Conservation (phyloP, 2,329 filamentous ascomycete species). For the Ophiostoma ulmi region DNA sequence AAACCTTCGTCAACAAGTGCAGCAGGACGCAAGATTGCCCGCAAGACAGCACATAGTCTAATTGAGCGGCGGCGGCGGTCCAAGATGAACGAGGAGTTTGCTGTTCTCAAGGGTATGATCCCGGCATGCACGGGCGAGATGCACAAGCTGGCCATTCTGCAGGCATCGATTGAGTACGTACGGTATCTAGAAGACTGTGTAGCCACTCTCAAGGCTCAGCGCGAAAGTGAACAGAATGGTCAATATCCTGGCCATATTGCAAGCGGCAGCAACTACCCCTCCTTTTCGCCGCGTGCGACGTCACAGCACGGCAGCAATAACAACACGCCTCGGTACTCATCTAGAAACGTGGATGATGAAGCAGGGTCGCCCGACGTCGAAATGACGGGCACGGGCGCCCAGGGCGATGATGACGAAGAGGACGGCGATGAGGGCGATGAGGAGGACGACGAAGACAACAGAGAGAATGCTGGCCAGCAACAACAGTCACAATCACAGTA, state of each 20-base stretch:
- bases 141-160: conserved; percentile 94
- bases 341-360: conserved; percentile 33
- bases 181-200: conserved; percentile 90
- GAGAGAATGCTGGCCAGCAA: background rate
- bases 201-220: conserved; percentile 64
- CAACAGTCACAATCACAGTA: background rate
- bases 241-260: background rate
- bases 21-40: conserved; percentile 86
- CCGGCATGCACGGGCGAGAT: conserved; percentile 95
- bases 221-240: conserved; percentile 34
- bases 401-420: background rate
- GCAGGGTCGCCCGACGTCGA: conserved; percentile 49
- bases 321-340: conserved; percentile 29
- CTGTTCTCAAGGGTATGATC: conserved; percentile 87
- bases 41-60: conserved; percentile 92
- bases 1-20: conserved; percentile 70
- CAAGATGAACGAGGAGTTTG: conserved; percentile 99
- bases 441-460: conserved; percentile 10
- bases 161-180: conserved; percentile 96
- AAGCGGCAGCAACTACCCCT: conserved; percentile 20
- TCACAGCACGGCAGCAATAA: conserved; percentile 25
- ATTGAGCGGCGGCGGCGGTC: conserved; percentile 85
- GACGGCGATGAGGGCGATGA: conserved; percentile 16
- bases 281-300: conserved; percentile 28
- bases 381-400: conserved; percentile 48